Evolutionary conservation across 768 basidiomycete genomes (phyloP).

Genomic region (Suillus americanus): DNA sequence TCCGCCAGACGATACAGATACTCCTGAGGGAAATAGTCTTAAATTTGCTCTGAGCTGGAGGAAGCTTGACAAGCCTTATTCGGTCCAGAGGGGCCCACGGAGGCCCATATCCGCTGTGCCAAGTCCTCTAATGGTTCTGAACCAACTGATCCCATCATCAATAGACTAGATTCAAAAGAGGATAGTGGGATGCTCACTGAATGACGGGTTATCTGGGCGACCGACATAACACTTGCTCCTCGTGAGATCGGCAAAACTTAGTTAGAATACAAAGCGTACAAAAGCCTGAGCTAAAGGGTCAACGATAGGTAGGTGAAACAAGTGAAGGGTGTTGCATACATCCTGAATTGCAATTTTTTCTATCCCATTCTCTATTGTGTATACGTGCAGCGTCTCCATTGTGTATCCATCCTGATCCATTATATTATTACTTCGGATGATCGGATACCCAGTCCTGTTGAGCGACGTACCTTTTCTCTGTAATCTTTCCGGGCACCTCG

Average conservation of each 20-base stretch:
- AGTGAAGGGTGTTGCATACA: slow-evolving; percentile 33
- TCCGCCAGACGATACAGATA: slow-evolving; percentile 80
- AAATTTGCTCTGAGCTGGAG: background rate
- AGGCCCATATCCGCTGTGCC: slow-evolving; percentile 67
- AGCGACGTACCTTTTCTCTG: slow-evolving; percentile 68
- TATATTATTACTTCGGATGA: background rate
- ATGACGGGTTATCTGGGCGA: slow-evolving; percentile 82
- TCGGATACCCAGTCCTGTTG: background rate
- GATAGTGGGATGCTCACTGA: slow-evolving; percentile 50
- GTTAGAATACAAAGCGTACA: slow-evolving; percentile 35
- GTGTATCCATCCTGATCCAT: slow-evolving; percentile 84
- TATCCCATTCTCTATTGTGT: slow-evolving; percentile 48
- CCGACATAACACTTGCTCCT: slow-evolving; percentile 78
- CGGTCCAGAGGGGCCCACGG: slow-evolving; percentile 82
- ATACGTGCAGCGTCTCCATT: slow-evolving; percentile 73
- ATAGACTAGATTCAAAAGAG: background rate
- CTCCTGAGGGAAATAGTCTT: slow-evolving; percentile 48
- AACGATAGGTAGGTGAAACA: background rate
- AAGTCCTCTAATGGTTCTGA: slow-evolving; percentile 74
- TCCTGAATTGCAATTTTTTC: slow-evolving; percentile 58
- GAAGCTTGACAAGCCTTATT: slow-evolving; percentile 65
- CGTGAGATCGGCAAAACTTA: background rate
- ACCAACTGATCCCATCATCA: slow-evolving; percentile 55
- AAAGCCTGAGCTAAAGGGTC: slow-evolving; percentile 41
- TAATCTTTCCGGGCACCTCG: slow-evolving; percentile 52